Conservation (phyloP, 2,329 filamentous ascomycete genomes). For the Neofusicoccum sp. region DNA sequence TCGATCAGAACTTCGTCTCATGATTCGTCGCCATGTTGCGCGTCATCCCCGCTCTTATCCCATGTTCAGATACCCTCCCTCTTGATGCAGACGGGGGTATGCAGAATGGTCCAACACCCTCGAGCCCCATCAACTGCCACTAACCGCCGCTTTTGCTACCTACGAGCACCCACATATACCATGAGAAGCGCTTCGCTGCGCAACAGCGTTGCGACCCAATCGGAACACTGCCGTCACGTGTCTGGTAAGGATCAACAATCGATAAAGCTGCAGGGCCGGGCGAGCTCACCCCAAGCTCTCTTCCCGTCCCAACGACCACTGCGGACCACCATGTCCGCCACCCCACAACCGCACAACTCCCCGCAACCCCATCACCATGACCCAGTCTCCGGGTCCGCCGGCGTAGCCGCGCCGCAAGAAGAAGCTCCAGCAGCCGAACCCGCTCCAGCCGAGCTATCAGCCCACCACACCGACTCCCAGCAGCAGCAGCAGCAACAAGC, state of each 20-base stretch:
- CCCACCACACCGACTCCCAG: background rate
- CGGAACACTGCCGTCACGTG: constrained; percentile 17
- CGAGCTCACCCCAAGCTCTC: constrained; percentile 20
- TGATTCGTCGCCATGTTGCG: constrained; percentile 4
- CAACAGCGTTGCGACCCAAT: background rate
- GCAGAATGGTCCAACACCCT: no score
- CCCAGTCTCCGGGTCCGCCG: background rate
- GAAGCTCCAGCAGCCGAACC: background rate
- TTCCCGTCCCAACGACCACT: constrained; percentile 9
- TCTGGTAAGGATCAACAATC: constrained; percentile 18
- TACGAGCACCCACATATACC: no score
- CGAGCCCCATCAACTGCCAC: no score
- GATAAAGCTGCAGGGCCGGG: constrained; percentile 19
- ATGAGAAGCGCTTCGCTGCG: no score
- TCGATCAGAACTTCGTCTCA: constrained; percentile 9
- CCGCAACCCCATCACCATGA: background rate
- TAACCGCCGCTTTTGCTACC: no score
- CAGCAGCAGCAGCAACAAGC: background rate
- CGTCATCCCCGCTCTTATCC: background rate
- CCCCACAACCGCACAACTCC: constrained; percentile 3
- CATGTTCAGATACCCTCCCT: background rate
- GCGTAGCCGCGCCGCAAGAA: background rate
- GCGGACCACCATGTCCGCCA: constrained; percentile 18
- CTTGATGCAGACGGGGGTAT: no score
- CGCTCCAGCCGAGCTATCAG: background rate